These are phyloP conservation scores for Trichoderma aggressivum DNA, from an alignment of 2,329 filamentous ascomycete species.

Conservation along the genomic window DNA sequence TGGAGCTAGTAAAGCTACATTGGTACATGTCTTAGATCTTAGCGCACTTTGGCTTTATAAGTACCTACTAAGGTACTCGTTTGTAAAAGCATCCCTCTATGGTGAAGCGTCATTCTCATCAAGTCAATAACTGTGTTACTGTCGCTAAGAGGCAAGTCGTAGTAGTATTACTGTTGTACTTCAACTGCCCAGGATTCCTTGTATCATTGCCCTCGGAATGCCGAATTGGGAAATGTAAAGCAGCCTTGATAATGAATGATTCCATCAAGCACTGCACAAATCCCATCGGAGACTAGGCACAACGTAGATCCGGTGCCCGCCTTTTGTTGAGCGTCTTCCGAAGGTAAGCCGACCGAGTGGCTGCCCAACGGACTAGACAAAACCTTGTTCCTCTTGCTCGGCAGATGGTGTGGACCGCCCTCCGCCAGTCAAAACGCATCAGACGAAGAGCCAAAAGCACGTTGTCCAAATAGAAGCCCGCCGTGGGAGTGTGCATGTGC, in stretches of 20 bases:
- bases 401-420: slow-evolving; percentile 2
- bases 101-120: neutral
- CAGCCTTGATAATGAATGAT: neutral
- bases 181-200: neutral
- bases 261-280: neutral
- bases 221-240: neutral
- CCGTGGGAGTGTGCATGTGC: neutral
- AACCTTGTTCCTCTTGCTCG: slow-evolving; percentile 13
- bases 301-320: neutral
- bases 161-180: neutral
- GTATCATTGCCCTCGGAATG: neutral
- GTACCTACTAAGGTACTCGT: no score
- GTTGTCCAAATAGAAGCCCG: neutral
- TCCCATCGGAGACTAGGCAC: neutral
- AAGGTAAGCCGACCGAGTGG: slow-evolving; percentile 7
- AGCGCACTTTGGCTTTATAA: neutral
- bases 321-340: neutral
- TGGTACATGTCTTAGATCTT: neutral
- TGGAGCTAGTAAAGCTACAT: neutral
- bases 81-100: neutral
- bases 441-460: neutral
- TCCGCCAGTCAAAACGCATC: slow-evolving; percentile 5
- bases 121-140: neutral
- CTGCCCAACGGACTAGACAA: slow-evolving; percentile 1
- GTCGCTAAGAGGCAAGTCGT: neutral